A percentile compares a stretch with the other conserved stretches of the same genome.
phyloP scores from a whole-genome alignment of 148 eudicot species.

The Vaccinium corymbosum region DNA sequence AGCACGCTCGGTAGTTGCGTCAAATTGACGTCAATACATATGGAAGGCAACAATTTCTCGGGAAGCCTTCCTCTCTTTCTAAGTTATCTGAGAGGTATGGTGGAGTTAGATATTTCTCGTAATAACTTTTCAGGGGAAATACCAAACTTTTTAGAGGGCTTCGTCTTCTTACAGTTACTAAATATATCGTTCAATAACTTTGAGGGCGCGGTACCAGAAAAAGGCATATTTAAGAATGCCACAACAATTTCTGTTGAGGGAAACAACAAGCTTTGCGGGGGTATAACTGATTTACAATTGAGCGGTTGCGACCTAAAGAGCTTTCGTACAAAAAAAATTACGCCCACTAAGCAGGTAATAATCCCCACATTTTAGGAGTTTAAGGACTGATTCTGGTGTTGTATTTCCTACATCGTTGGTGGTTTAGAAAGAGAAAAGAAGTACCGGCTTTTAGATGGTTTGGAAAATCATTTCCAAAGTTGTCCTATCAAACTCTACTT shows the following conservation, averaged over 20 bases:
- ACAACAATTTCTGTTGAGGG: too few relatives aligned
- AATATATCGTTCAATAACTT: too few relatives aligned
- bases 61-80: neutral
- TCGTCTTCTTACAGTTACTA: neutral
- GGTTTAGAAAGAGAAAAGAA: neutral
- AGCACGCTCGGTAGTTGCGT: neutral
- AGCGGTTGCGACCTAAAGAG: slow-evolving; percentile 4
- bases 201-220: too few relatives aligned
- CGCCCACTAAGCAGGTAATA: neutral
- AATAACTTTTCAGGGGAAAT: slow-evolving; percentile 9
- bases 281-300: slow-evolving; percentile 20
- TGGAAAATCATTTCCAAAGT: neutral
- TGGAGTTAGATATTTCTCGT: neutral
- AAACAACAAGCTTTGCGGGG: slow-evolving; percentile 28
- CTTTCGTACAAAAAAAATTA: neutral
- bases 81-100: neutral
- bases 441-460: neutral
- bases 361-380: neutral
- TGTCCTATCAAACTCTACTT: slow-evolving; percentile 8
- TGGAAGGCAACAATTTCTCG: neutral
- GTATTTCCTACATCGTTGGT: neutral
- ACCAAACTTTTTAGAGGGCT: neutral
- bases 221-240: too few relatives aligned
- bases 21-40: neutral
- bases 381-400: neutral